Conservation (phyloP, 208 protist genomes). For the Leishmania tarentolae region DNA sequence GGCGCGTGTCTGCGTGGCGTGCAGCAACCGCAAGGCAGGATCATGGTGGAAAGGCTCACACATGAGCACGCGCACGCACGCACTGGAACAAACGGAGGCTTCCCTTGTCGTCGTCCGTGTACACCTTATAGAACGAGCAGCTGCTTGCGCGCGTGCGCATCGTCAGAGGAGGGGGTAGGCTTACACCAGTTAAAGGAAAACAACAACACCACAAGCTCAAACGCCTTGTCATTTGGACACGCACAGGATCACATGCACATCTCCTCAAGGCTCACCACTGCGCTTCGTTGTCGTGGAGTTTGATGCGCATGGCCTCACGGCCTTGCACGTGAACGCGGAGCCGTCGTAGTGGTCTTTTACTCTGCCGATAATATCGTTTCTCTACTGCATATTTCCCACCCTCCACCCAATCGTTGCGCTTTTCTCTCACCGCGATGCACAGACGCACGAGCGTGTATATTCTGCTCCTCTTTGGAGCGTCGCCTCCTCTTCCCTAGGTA, state of each 20-base stretch:
- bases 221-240: neutral
- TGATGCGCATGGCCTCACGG: too few relatives aligned
- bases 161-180: neutral
- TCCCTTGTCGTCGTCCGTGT: neutral
- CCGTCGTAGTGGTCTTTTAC: neutral
- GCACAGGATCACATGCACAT: neutral
- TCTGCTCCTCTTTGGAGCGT: neutral
- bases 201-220: neutral
- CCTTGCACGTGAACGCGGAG: too few relatives aligned
- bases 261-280: neutral
- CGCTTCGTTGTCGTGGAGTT: neutral
- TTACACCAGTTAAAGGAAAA: neutral
- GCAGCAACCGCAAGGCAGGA: neutral
- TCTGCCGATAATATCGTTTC: neutral
- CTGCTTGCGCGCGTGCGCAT: neutral
- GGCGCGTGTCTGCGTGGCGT: neutral
- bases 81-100: neutral
- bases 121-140: neutral
- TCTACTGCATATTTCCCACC: neutral
- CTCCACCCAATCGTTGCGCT: neutral
- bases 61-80: neutral
- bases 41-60: neutral
- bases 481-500: too few relatives aligned
- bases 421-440: neutral
- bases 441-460: conserved; percentile 8